phyloP scores from a whole-genome alignment of 2,329 filamentous ascomycete genomes.

The Laburnicola sp. region DNA sequence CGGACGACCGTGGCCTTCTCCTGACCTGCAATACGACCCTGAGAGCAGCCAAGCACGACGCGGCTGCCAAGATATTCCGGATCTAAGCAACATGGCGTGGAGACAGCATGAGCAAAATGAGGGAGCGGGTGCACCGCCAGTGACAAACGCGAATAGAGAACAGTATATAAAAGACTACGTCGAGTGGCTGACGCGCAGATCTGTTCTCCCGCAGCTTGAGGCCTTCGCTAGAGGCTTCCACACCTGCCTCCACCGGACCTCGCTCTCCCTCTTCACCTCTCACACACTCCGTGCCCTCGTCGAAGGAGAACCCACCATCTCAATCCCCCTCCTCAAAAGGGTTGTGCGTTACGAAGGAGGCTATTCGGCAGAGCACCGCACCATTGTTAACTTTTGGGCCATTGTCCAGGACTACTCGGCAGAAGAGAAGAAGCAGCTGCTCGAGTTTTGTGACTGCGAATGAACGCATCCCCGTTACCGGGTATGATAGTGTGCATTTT shows the following conservation, averaged over 20 bases:
- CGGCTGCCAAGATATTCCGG: not conserved
- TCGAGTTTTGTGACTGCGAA: slow-evolving; percentile 97
- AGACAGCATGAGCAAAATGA: slow-evolving; percentile 12
- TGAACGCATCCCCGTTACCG: slow-evolving; percentile 85
- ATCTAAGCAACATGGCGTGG: slow-evolving; percentile 5
- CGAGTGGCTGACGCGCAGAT: slow-evolving; percentile 76
- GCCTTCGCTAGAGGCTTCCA: slow-evolving; percentile 83
- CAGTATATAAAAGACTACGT: slow-evolving; percentile 85
- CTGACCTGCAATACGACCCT: not conserved
- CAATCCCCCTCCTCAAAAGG: slow-evolving; percentile 71
- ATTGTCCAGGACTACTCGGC: slow-evolving; percentile 70
- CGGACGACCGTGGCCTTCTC: slow-evolving; percentile 17
- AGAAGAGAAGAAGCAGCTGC: slow-evolving; percentile 71
- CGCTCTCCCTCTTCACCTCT: slow-evolving; percentile 55
- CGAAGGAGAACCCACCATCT: slow-evolving; percentile 81
- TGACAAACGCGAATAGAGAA: slow-evolving; percentile 77
- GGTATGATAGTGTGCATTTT: slow-evolving; percentile 80
- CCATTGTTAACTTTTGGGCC: slow-evolving; percentile 81
- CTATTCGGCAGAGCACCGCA: slow-evolving; percentile 69
- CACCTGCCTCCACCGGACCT: slow-evolving; percentile 70
- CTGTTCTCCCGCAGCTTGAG: slow-evolving; percentile 73
- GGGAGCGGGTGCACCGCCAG: slow-evolving; percentile 63
- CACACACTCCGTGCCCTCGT: slow-evolving; percentile 72
- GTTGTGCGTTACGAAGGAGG: slow-evolving; percentile 77
- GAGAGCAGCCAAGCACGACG: not conserved